Evolutionary conservation across 1,139 yeast species (phyloP), one percentile per base, ranked within the genome.

Genomic region (Yamadazyma aaseri): DNA sequence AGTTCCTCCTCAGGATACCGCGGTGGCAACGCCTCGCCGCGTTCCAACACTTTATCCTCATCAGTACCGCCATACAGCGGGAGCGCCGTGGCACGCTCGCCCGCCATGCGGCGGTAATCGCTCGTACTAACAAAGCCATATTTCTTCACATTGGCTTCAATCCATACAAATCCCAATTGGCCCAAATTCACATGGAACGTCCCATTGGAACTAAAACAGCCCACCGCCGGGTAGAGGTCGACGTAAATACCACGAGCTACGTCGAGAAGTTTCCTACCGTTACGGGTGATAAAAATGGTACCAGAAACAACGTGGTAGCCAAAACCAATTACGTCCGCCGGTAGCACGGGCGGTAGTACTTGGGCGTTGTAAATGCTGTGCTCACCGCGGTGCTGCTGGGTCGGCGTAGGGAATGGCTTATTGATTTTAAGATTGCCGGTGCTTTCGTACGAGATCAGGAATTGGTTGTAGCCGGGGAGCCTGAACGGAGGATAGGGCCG

Each of bases 141-240:
- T 56, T 89, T 90, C 49, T 87, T 75, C 20, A 87, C 96, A 56
- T 92, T 90, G 5, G 97, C 97, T 58, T 92, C 97, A 39, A 92
- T 86, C 68, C 86, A 90, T 2, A 92, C 96, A 61, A 80, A 92
- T 1, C 97, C 98, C 31, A 81, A 64, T 53, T 89, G 96, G 1
- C 98, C 98, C 38, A 92, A 63, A 55, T 92, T 92, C 10, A 85
- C 90, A 48, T 82, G 84, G 33, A 92, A 74, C 42, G 80, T 71
- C 57, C 58, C 95, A 77, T 36, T 90, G 72, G 49, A 83, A 78
- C 54, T 76, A 63, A 55, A 79, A 73, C 50, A 94, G 6, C 98
- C 98, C n/a, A 92, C 68, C 3, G 94, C 86, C 6, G 97, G 97
- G 51, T 79, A 89, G 51, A 92, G 55, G 51, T 90, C 95, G 33